Evolutionary conservation across 345 rosid species (phyloP), one percentile per base, ranked within the genome.

Genomic region (Arabis hirsuta): DNA sequence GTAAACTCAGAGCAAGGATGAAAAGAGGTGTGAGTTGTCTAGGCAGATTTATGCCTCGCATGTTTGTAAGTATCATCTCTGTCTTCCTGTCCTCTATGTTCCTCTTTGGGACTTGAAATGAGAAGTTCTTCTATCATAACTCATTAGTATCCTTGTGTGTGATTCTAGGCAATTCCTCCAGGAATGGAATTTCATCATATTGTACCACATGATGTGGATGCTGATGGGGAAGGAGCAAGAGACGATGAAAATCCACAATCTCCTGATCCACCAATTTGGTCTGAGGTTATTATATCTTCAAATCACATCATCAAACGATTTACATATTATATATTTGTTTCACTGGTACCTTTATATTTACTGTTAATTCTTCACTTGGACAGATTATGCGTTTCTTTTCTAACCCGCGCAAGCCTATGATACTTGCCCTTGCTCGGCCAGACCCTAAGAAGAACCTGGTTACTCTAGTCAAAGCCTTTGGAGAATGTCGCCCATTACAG

Each of bases 161-260:
- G 47, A 36, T 69, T 73, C 34, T 78, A 93, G 98, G 85, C 80
- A 42, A 93, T 93, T 80, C 97, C 98, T 79, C 98, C 97, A 32
- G 97, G 98, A 68, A 93, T 90, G 95, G 98, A 93, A 67, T 90
- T 93, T 78, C 86, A 85, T 75, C 93, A 93, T 71, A 82, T 93
- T 76, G 76, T 84, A 62, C 92, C 87, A 0, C 87, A 82, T 55
- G 95, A 91, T 70, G 85, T 88, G 60, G 96, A 87, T 69, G 56
- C 80, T 77, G 88, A 92, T 61, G 90, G 88, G 27, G 24, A 22
- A 22, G 24, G 24, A 22, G 24, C 24, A 22, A 22, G 24, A 22
- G 97, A 90, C 45, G 92, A 80, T 32, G 92, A 87, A 53, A 76
- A 79, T 70, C 87, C 83, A 64, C 73, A 82, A 79, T 73, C 82